A percentile compares a stretch with the other conserved stretches of the same genome.
phyloP scores from a whole-genome alignment of 495 filamentous ascomycete genomes.

The Patellaria atrata region DNA sequence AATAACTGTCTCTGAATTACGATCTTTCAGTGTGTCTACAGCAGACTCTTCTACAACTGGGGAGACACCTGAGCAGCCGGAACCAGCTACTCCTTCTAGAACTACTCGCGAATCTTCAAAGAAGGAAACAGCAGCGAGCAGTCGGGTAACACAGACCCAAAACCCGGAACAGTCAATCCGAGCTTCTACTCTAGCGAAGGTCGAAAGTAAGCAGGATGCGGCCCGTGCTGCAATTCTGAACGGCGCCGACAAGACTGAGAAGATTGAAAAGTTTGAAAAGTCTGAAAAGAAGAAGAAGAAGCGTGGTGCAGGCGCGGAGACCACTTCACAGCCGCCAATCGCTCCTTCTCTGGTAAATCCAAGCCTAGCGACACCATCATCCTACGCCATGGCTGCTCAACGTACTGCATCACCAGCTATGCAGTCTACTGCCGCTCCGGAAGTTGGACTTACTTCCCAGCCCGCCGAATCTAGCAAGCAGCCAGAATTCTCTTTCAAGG shows the following conservation, averaged over 20 bases:
- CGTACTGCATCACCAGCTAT: slow-evolving; percentile 8
- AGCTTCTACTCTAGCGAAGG: slow-evolving; percentile 20
- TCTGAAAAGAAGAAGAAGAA: slow-evolving; percentile 46
- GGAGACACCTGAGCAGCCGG: slow-evolving; percentile 11
- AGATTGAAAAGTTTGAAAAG: slow-evolving; percentile 40
- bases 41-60: slow-evolving; percentile 40
- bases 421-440: slow-evolving; percentile 1
- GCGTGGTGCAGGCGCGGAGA: slow-evolving; percentile 8
- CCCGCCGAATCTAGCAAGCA: slow-evolving; percentile 4
- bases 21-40: slow-evolving; percentile 16
- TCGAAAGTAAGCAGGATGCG: slow-evolving; percentile 30
- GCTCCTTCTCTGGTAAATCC: neutral
- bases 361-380: slow-evolving; percentile 3
- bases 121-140: slow-evolving; percentile 28
- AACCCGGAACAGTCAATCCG: slow-evolving; percentile 18
- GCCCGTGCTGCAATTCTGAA: slow-evolving; percentile 27
- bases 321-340: slow-evolving; percentile 20
- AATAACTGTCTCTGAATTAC: slow-evolving; percentile 39
- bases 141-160: slow-evolving; percentile 32
- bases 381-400: slow-evolving; percentile 19
- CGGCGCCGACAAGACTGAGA: slow-evolving; percentile 27
- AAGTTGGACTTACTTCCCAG: neutral
- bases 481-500: slow-evolving; percentile 18
- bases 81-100: slow-evolving; percentile 14
- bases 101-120: slow-evolving; percentile 22